Percentiles rank a stretch among this genome's conserved stretches.
Conservation (phyloP, 2,329 filamentous ascomycete species). For the Xylaria sp. region DNA sequence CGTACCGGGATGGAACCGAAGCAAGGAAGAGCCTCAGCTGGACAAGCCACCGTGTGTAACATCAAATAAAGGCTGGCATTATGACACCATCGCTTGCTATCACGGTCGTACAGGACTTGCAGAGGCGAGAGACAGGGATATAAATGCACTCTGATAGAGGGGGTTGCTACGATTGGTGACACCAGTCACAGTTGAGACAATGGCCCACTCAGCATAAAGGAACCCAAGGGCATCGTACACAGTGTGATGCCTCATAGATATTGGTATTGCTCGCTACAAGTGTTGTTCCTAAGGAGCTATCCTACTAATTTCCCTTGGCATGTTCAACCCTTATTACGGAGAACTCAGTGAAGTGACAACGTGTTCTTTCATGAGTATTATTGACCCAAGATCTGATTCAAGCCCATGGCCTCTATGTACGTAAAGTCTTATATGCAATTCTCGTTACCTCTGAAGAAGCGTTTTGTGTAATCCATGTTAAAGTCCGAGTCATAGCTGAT, state of each 20-base stretch:
- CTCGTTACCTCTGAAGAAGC: not conserved
- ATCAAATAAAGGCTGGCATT: not conserved
- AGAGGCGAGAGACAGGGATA: constrained; percentile 7
- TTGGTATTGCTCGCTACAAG: not conserved
- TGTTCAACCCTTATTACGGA: too few species aligned
- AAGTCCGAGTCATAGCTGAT: too few species aligned
- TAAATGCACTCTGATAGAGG: constrained; percentile 8
- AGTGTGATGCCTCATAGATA: not conserved
- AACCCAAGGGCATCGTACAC: not conserved
- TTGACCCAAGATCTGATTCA: not conserved
- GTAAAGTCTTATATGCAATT: not conserved
- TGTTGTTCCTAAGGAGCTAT: not conserved
- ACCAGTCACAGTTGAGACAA: not conserved
- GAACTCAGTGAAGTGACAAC: not conserved
- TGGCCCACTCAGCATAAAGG: not conserved
- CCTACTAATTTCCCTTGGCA: not conserved
- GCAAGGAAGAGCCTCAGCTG: constrained; percentile 13
- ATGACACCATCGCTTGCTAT: not conserved
- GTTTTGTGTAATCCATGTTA: too few species aligned
- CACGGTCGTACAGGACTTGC: not conserved
- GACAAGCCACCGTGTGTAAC: constrained; percentile 17
- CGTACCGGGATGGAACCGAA: not conserved
- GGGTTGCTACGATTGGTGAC: constrained; percentile 27
- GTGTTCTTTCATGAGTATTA: not conserved
- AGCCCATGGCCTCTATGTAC: too few species aligned